Evolutionary conservation across 2,329 filamentous ascomycete species (phyloP).

Genomic region (Acephala macrosclerotiorum): DNA sequence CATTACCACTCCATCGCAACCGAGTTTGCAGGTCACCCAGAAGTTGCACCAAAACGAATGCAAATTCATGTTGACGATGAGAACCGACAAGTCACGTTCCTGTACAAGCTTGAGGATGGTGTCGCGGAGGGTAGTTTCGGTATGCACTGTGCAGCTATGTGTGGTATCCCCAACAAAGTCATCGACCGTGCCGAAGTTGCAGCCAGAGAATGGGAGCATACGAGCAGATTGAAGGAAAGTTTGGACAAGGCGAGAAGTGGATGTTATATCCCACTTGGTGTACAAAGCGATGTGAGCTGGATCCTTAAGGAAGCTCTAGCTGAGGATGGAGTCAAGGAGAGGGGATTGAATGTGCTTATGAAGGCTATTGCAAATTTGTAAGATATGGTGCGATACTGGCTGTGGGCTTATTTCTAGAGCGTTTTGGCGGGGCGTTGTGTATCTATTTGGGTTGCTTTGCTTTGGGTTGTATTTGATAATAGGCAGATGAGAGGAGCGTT

Average conservation of each 20-base stretch:
- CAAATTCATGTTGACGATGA: slow-evolving; percentile 90
- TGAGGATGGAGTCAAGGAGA: slow-evolving; percentile 53
- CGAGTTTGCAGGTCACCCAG: slow-evolving; percentile 89
- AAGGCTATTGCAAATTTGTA: slow-evolving; percentile 66
- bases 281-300: slow-evolving; percentile 87
- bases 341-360: slow-evolving; percentile 65
- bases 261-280: slow-evolving; percentile 82
- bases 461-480: neutral
- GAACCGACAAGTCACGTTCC: slow-evolving; percentile 87
- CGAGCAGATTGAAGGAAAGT: slow-evolving; percentile 86
- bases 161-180: slow-evolving; percentile 83
- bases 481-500: neutral
- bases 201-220: slow-evolving; percentile 94
- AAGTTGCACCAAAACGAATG: slow-evolving; percentile 89
- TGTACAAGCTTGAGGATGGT: slow-evolving; percentile 92
- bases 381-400: slow-evolving; percentile 14
- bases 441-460: slow-evolving; percentile 10
- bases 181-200: slow-evolving; percentile 89
- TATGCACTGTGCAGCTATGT: slow-evolving; percentile 99
- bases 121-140: slow-evolving; percentile 97
- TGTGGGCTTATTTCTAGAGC: slow-evolving; percentile 6
- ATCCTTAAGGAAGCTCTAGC: slow-evolving; percentile 65
- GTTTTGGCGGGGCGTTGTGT: slow-evolving; percentile 11
- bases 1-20: slow-evolving; percentile 95
- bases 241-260: slow-evolving; percentile 81